These are phyloP conservation scores for Lactifluus pinguis DNA, from an alignment of 768 basidiomycete genomes.

Conservation along the genomic window DNA sequence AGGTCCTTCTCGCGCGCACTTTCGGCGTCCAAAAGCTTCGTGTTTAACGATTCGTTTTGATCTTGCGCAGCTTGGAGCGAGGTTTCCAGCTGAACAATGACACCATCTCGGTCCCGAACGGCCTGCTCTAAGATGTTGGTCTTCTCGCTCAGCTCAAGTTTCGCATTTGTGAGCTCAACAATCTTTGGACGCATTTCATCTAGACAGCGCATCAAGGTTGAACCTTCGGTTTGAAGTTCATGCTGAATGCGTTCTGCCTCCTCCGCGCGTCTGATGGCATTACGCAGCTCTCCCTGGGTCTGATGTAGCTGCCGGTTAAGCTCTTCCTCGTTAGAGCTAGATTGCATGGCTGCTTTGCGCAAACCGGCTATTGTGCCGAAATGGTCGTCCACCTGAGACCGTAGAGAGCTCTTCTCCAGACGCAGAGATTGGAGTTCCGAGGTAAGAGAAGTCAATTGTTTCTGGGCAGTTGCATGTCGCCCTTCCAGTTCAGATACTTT, in stretches of 20 bases:
- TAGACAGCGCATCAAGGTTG: conserved; percentile 67
- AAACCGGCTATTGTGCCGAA: conserved; percentile 42
- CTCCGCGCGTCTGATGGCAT: conserved; percentile 57
- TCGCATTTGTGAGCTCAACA: conserved; percentile 66
- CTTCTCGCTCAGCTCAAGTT: conserved; percentile 59
- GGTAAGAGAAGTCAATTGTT: conserved; percentile 36
- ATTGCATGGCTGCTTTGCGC: conserved; percentile 49
- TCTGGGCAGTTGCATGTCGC: conserved; percentile 31
- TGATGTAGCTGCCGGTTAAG: conserved; percentile 50
- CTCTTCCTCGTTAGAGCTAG: conserved; percentile 43
- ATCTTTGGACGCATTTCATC: conserved; percentile 84
- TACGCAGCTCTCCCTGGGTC: conserved; percentile 56
- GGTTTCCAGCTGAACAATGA: conserved; percentile 54
- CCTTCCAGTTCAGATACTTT: conserved; percentile 42
- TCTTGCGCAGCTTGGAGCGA: conserved; percentile 46
- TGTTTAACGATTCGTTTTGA: conserved; percentile 38
- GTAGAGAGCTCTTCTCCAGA: conserved; percentile 42
- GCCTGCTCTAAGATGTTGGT: conserved; percentile 46
- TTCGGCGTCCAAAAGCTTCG: conserved; percentile 37
- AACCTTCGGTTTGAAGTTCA: conserved; percentile 69
- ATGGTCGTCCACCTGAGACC: conserved; percentile 37
- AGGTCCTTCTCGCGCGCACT: conserved; percentile 45
- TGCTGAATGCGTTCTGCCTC: conserved; percentile 65
- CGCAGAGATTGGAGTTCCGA: conserved; percentile 39
- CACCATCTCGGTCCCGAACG: conserved; percentile 44